phyloP scores from a whole-genome alignment of 768 basidiomycete genomes.

The Tremella mesenterica region DNA sequence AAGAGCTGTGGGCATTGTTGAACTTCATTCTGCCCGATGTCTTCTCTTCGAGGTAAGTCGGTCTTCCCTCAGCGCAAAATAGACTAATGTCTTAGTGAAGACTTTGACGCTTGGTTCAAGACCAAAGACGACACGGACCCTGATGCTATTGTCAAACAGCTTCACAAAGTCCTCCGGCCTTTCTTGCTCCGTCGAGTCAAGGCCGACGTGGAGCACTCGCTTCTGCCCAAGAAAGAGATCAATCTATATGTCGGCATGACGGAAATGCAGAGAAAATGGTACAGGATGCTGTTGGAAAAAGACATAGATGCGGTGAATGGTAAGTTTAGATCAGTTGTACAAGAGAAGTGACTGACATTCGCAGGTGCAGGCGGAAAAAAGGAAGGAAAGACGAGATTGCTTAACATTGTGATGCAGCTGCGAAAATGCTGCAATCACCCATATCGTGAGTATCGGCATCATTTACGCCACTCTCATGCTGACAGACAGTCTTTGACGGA shows the following conservation, averaged over 20 bases:
- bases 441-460: conserved; percentile 36
- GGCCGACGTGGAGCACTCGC: conserved; percentile 89
- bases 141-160: conserved; percentile 87
- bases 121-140: conserved; percentile 67
- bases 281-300: conserved; percentile 82
- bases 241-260: conserved; percentile 95
- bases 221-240: conserved; percentile 96
- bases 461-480: neutral
- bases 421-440: conserved; percentile 47
- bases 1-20: conserved; percentile 88
- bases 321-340: conserved; percentile 35
- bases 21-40: conserved; percentile 98
- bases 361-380: conserved; percentile 87
- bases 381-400: conserved; percentile 91
- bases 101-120: conserved; percentile 87
- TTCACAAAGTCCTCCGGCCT: conserved; percentile 92
- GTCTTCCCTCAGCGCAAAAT: neutral
- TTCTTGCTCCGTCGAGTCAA: conserved; percentile 92
- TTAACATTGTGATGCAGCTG: conserved; percentile 99
- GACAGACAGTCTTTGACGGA: conserved; percentile 39
- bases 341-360: neutral
- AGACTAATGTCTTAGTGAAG: conserved; percentile 51
- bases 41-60: conserved; percentile 52
- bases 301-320: conserved; percentile 98
- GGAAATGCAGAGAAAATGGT: conserved; percentile 98